A percentile compares a stretch with the other conserved stretches of the same genome.
phyloP scores from a whole-genome alignment of 2,329 filamentous ascomycete species.

The Pestalotiopsis sp. region DNA sequence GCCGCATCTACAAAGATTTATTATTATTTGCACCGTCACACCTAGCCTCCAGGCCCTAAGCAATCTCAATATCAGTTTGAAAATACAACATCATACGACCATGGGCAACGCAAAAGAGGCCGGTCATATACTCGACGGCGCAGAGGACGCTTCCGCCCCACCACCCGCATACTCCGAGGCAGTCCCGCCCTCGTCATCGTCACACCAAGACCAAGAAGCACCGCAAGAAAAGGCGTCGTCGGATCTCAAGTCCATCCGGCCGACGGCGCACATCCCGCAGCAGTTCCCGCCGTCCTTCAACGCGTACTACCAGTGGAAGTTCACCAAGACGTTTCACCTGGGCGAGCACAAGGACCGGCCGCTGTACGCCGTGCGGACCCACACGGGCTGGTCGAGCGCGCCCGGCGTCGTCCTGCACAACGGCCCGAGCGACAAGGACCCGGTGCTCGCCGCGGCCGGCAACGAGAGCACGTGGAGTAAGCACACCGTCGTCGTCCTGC shows the following conservation, averaged over 20 bases:
- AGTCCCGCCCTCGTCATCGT: background rate
- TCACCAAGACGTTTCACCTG: conserved; percentile 19
- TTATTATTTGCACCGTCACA: background rate
- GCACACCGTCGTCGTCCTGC: conserved; percentile 1
- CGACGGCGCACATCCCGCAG: background rate
- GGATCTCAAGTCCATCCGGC: background rate
- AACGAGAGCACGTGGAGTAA: background rate
- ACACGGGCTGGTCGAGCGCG: conserved; percentile 17
- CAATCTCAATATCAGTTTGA: background rate
- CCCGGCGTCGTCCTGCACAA: conserved; percentile 20
- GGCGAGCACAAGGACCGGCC: conserved; percentile 20
- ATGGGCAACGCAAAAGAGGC: background rate
- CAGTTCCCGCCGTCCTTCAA: conserved; percentile 10
- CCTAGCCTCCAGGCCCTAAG: background rate
- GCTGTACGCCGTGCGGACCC: conserved; percentile 20
- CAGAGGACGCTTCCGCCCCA: background rate
- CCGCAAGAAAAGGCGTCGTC: background rate
- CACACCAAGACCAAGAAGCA: background rate
- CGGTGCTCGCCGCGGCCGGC: conserved; percentile 17
- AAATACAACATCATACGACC: background rate
- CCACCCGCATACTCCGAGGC: conserved; percentile 7
- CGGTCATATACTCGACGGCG: background rate
- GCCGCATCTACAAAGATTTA: background rate
- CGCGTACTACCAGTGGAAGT: conserved; percentile 2
- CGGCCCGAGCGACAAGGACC: conserved; percentile 18